Evolutionary conservation across 164 flowering plant genomes (phyloP), one percentile per base, ranked within the genome.

Genomic region (Vitis cinerea): DNA sequence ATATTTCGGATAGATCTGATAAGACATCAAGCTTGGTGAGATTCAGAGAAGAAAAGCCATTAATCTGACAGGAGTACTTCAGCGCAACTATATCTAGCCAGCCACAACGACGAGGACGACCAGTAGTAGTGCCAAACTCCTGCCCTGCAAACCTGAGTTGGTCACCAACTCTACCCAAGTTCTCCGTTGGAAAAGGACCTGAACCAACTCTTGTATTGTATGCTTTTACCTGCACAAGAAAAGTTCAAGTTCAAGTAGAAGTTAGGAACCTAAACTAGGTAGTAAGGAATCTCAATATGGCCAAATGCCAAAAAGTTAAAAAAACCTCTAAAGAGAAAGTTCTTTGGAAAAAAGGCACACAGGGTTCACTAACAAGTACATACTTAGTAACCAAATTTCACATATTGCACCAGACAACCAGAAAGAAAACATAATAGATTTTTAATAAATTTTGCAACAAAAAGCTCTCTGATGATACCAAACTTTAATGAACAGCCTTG

Each of bases 71-170:
- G 71, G 85, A 77, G 71, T 74, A 94, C 69, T 85, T 91, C 67
- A 94, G 71, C 16, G 97, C 98, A 68, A 90, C 98, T 7, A 94
- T 54, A 74, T 94, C 99, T 50, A 94, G 94, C 99, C 99, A 92
- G 51, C 99, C 98, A 76, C 98, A 94, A 47, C 99, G 95, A 66
- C 98, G 91, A 72, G 99, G 99, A 66, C 98, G 97, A 15, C 98
- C 98, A 55, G 99, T 94, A 14, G 98, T 92, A 6, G 99, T 92
- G 60, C 99, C 99, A 83, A 92, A 94, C 78, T 94, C 99, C 75
- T 90, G 91, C 64, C 99, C 99, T 61, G 95, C 88, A 72, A 82
- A 73, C 76, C 99, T 80, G 29, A 94, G 98, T 30, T 79, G 67
- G 66, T 94, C 96, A 52, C 98, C 99, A 27, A 74, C 92, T 75